Evolutionary conservation across 164 flowering plant species (phyloP), one percentile per base, ranked within the genome.

Genomic region (Umbilicus rupestris): DNA sequence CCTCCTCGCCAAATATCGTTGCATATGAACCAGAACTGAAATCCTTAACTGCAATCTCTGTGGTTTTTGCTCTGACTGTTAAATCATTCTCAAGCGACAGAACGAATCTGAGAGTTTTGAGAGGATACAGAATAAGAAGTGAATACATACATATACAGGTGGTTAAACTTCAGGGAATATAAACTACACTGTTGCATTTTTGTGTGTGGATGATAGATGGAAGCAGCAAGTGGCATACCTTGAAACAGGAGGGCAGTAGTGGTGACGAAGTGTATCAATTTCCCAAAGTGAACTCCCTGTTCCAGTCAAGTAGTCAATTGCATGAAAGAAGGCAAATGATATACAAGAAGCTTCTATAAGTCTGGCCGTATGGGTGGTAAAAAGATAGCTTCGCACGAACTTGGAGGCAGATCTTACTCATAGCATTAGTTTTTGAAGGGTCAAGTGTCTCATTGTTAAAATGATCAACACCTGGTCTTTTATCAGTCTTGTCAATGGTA

Each of bases 281-380:
- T 94, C 99, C 99, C 99, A 94, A 47, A 94, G 85, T 52, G 99
- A 94, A 76, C 97, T 94, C 72, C 84, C 96, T 93, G 87, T 69
- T 15, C 52, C 69, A 66, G 17, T 49, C 37, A 16, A 55, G 17
- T 47, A 57, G 62, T 66, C n/a, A 57, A 55, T 35, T 45, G 17
- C 28, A 41, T 37, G 45, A 63, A 37, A 12, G 7, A 69, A 69
- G n/a, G 37, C 33, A 9, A 55, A 5, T 65, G 16, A 57, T 26
- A 19, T 35, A 24, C 3, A 31, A 9, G 16, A 62, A 39, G 24
- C 3, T 31, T 31, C 17, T 30, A 9, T 1, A 10, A 30, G 37
- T 14, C n/a, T 16, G 15, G 24, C 7, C 1, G 45, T 5, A 5
- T 14, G 1, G 39, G 29, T 33, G 24, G 29, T 63, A 37, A 65